These are phyloP conservation scores for Aureoboletus auriporus DNA, from an alignment of 768 basidiomycete species.

Conservation along the genomic window DNA sequence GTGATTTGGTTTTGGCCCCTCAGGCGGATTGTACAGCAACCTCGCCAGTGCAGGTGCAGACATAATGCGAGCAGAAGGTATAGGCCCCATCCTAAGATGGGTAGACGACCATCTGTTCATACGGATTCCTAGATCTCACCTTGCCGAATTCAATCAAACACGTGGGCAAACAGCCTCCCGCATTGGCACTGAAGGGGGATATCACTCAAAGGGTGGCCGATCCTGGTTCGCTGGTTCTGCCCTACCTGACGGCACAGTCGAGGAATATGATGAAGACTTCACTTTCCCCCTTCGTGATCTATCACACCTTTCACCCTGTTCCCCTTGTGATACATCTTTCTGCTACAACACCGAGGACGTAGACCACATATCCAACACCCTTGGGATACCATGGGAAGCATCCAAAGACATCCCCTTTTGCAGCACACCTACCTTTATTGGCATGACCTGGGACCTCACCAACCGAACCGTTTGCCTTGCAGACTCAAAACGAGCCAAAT, in stretches of 20 bases:
- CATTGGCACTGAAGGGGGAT: background rate
- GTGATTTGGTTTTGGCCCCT: conserved; percentile 21
- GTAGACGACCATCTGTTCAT: conserved; percentile 34
- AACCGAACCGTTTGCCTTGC: no score
- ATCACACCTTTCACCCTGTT: background rate
- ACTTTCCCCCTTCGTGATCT: background rate
- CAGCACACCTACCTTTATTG: no score
- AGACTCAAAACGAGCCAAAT: no score
- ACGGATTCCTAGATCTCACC: fast-evolving
- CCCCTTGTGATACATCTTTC: background rate
- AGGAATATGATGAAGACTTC: background rate
- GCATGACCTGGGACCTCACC: no score
- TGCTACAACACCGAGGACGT: background rate
- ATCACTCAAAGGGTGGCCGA: background rate
- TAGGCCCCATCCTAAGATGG: conserved; percentile 24
- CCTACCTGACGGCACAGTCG: background rate
- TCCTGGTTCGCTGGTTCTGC: background rate
- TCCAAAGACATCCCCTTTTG: background rate
- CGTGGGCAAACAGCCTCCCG: fast-evolving
- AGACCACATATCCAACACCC: background rate
- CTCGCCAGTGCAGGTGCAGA: conserved; percentile 19
- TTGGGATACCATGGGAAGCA: background rate
- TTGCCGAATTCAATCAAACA: fast-evolving
- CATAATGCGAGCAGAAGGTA: conserved; percentile 5
- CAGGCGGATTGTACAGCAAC: conserved; percentile 23